Percentiles rank a stretch among this genome's conserved stretches.
phyloP scores from a whole-genome alignment of 352 stramenopile species.

The Globisporangium camurandrum region DNA sequence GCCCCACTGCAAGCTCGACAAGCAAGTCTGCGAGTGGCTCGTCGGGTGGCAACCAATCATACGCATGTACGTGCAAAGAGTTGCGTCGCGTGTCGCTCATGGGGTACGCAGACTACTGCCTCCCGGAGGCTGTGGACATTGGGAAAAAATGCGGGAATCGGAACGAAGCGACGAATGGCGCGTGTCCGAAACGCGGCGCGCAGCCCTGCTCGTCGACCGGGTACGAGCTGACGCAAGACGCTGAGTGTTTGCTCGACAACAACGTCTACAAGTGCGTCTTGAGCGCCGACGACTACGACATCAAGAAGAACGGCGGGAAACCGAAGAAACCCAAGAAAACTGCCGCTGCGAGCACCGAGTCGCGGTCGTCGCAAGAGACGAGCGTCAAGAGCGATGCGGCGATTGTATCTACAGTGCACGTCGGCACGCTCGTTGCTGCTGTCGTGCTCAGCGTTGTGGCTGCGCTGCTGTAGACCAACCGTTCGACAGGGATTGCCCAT shows the following conservation, averaged over 20 bases:
- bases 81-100: slow-evolving; percentile 55
- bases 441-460: slow-evolving; percentile 2
- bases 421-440: slow-evolving; percentile 6
- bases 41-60: slow-evolving; percentile 24
- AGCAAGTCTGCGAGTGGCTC: slow-evolving; percentile 16
- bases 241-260: slow-evolving; percentile 46
- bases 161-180: slow-evolving; percentile 35
- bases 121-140: slow-evolving; percentile 28
- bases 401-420: background rate
- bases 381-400: slow-evolving; percentile 1
- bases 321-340: slow-evolving; percentile 22
- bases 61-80: slow-evolving; percentile 34
- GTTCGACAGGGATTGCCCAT: background rate
- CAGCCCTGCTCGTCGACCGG: slow-evolving; percentile 52
- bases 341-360: background rate
- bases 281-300: slow-evolving; percentile 54
- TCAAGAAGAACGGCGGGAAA: slow-evolving; percentile 45
- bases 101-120: slow-evolving; percentile 64
- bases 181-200: slow-evolving; percentile 40
- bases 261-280: slow-evolving; percentile 70
- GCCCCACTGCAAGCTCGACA: slow-evolving; percentile 9
- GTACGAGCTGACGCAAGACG: slow-evolving; percentile 53
- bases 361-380: too few relatives aligned
- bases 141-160: slow-evolving; percentile 65
- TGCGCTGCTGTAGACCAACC: slow-evolving; percentile 4